Base-by-base conservation (phyloP, 768 basidiomycete genomes). In the Suillus lakei region DNA sequence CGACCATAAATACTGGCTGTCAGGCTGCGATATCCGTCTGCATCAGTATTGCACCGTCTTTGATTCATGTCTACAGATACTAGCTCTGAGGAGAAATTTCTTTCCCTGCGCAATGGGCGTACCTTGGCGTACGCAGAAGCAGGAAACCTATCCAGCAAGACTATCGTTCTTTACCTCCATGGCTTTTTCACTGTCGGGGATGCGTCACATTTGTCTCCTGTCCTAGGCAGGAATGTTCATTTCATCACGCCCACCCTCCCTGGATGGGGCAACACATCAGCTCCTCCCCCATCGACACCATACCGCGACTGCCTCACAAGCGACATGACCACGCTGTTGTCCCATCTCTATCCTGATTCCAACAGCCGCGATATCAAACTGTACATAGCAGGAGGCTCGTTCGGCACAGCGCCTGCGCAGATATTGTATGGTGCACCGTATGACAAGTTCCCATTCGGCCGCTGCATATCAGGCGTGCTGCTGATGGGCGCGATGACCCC, bases 251-350 rank as follows among this genome's bases (percentile, higher is more conserved):
- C 86, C 4, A 84, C 87, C 12, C 82, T 88, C 36, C 83, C 85
- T 26, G 87, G 86, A 2, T 88, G 87, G 86, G 87, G 87, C 4
- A 78, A 78, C 53, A 83, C 87, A 6, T 84, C 85, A 0, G 80
- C 84, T 1, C 72, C 80, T 6, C 71, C 71, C 4, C 66, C 76
- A 8, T 64, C 73, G 9, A 64, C 72, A 0, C 69, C 80, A 2
- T 88, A 83, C 69, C 71, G 81, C 58, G 73, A 79, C 28, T 77
- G 78, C 15, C 73, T 88, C 62, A 77, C 78, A 38, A 66, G 74
- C 56, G 85, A 86, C 69, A 80, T 84, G 65, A 79, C 81, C 0
- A 73, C 79, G 15, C 76, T 88, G 46, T 77, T 88, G 46, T 72
- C 78, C 23, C 84, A 86, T 70, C 79, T 87, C 34, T 84, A 87